Conservation (phyloP, 2,329 filamentous ascomycete species). For the Aspergillus sp. region DNA sequence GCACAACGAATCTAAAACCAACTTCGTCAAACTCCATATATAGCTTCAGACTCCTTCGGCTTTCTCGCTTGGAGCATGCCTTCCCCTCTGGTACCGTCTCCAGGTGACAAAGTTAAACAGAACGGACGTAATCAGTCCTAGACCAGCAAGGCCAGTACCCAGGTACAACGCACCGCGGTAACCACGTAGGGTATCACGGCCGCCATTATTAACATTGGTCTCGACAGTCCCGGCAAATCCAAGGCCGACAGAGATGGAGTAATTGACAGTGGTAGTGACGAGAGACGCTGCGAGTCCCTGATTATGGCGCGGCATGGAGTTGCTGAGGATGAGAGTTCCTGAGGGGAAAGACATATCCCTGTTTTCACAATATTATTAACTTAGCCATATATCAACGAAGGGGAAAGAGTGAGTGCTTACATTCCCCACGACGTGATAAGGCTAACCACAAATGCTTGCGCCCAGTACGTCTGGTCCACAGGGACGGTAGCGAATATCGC, state of each 20-base stretch:
- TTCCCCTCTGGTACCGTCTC: too few relatives aligned
- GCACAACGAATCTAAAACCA: too few relatives aligned
- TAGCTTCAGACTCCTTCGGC: too few relatives aligned
- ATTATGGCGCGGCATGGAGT: conserved; percentile 48
- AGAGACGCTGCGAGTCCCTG: conserved; percentile 57
- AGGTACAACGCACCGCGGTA: conserved; percentile 45
- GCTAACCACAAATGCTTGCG: background rate
- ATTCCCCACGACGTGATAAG: conserved; percentile 33
- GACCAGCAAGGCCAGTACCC: conserved; percentile 34
- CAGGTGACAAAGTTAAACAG: too few relatives aligned
- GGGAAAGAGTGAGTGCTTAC: too few relatives aligned
- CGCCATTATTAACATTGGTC: conserved; percentile 43
- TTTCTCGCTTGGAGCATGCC: too few relatives aligned
- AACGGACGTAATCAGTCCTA: too few relatives aligned
- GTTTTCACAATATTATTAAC: too few relatives aligned
- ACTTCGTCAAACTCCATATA: too few relatives aligned
- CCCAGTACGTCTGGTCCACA: background rate
- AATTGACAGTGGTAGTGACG: conserved; percentile 67
- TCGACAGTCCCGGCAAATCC: conserved; percentile 68
- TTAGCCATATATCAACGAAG: too few relatives aligned
- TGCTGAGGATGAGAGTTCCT: conserved; percentile 61
- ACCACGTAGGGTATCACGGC: conserved; percentile 33
- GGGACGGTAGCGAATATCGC: background rate
- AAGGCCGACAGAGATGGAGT: conserved; percentile 66
- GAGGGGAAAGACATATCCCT: conserved; percentile 66